These are phyloP conservation scores for Chrysosporium queenslandicum DNA, from an alignment of 2,329 filamentous ascomycete genomes.

Conservation along the genomic window DNA sequence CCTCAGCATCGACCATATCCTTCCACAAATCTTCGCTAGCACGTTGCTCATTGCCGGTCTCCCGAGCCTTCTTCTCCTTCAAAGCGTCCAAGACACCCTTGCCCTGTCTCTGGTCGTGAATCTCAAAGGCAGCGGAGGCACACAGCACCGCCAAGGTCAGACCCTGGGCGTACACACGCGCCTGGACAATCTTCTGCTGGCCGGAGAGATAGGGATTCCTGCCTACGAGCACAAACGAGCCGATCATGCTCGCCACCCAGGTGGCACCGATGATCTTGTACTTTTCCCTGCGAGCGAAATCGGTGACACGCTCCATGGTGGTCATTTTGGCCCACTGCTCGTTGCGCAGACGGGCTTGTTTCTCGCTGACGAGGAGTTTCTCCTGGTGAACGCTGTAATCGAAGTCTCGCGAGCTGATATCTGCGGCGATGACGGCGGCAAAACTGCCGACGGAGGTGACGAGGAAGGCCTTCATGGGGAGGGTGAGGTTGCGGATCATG, in stretches of 20 bases:
- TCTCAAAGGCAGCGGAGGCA: constrained; percentile 72
- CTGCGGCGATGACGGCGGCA: constrained; percentile 76
- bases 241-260: constrained; percentile 71
- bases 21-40: constrained; percentile 87
- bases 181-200: constrained; percentile 84
- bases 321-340: constrained; percentile 49
- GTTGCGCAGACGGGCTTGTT: constrained; percentile 47
- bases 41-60: constrained; percentile 77
- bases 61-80: constrained; percentile 57
- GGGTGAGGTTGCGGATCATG: constrained; percentile 67
- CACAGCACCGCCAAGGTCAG: constrained; percentile 76
- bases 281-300: constrained; percentile 69
- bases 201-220: constrained; percentile 65
- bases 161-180: constrained; percentile 86
- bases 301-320: constrained; percentile 50
- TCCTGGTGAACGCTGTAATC: constrained; percentile 61
- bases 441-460: constrained; percentile 75
- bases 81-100: constrained; percentile 35
- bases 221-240: constrained; percentile 64
- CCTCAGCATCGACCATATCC: constrained; percentile 43
- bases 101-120: constrained; percentile 64
- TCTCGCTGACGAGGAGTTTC: constrained; percentile 54
- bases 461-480: constrained; percentile 87
- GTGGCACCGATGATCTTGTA: constrained; percentile 75
- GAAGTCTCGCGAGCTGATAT: constrained; percentile 60